Base-by-base conservation (phyloP, 805 yeast genomes). In the Myxozyma monticola region DNA sequence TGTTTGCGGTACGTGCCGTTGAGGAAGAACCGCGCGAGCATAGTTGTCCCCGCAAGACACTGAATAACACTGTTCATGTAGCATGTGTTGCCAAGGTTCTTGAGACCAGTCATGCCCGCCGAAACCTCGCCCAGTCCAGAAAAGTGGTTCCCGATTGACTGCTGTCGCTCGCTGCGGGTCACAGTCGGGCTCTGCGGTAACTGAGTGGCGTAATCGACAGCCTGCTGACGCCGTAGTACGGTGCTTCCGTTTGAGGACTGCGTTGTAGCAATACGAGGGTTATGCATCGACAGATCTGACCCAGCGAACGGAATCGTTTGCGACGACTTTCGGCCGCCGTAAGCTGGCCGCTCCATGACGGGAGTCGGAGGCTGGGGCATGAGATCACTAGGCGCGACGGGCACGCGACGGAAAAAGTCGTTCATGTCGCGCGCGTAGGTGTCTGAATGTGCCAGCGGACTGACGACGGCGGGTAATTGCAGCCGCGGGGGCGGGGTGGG, bases 21-120 rank as follows among this genome's bases (percentile, higher is more conserved):
- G 37, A 83, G 70, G 61, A 90, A 85, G 48, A 85, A 79, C 39
- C 71, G 73, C 2, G 83, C 75, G 24, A 90, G 68, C 51, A 80
- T 81, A 1, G 80, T 80, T 0, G 91, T 81, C 0, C 91, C 90
- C 2, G 83, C 75, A 30, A 91, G 65, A 66, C 96, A 88, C 68
- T 90, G 98, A n/a, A 90, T 67, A 2, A 85, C 76, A 59, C 96
- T 85, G 68, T 90, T 90, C 89, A 90, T 85, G 67, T 90, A 90
- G 66, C 97, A 90, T 0, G 96, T 85, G 62, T 91, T 91, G 1
- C 96, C 96, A 54, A 90, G 71, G 65, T 90, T 90, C 12, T 75
- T 72, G 4, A 90, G 71, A 0, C 98, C 97, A 0, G 89, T 81
- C 17, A 80, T 71, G 44, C 62, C 40, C 56, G 62, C 26, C 49